Evolutionary conservation across 345 rosid species (phyloP), one percentile per base, ranked within the genome.

Genomic region (Eucalyptus regnans): DNA sequence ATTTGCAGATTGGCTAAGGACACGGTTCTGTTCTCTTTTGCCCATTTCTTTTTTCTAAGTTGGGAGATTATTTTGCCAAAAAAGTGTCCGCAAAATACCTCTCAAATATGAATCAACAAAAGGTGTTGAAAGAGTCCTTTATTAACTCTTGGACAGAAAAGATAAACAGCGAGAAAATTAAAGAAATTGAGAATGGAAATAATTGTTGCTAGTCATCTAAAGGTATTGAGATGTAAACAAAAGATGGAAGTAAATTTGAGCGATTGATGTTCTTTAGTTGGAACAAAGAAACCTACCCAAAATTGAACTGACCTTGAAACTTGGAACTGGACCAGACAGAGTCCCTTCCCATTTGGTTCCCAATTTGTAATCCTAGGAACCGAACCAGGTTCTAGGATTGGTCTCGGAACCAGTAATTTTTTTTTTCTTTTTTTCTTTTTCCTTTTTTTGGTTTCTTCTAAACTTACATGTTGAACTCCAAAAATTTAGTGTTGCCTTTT

Each of bases 251-350:
- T 14, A 64, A n/a, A 64, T 29, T 64, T 15, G 37, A 64, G 33
- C 3, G 17, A n/a, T 31, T n/a, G 9, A 17, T n/a, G 10, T 64
- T 64, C 10, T 64, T n/a, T n/a, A 15, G 33, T 64, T 7, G 10
- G 1, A 23, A 56, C 27, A 23, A 56, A 23, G 62, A 23, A 25
- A 56, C 12, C 62, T 56, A 4, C 62, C 29, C 27, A 56, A 56
- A 9, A 5, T 56, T 5, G 1, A 56, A 56, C 11, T 56, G 62
- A 56, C 0, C 6, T 9, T 56, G 6, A 12, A 62, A 27, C 68
- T 29, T 62, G n/a, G 9, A 13, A n/a, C 0, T 31, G 41, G 76
- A 64, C 37, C 2, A 0, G 10, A 18, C 23, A 52, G 5, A 20
- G 58, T 20, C 58, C 2, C 58, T 52, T 52, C 58, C 25, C 10